Evolutionary conservation across 306 rosid species (phyloP).

Genomic region (Corylus heterophylla): DNA sequence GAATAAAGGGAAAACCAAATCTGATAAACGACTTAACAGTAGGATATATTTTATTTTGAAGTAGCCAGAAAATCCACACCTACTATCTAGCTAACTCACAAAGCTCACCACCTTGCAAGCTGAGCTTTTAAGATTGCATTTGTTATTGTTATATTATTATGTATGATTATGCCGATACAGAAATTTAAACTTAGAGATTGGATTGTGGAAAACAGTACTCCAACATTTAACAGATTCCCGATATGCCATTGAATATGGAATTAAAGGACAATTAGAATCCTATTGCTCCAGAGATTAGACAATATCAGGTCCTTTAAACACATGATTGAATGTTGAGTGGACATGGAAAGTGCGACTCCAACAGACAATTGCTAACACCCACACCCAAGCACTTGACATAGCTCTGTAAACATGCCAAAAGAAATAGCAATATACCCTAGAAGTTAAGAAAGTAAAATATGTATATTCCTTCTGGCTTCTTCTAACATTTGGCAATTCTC

Average conservation of each 20-base stretch:
- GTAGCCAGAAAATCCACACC: background rate
- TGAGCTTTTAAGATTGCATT: background rate
- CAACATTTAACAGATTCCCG: background rate
- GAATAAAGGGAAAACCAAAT: background rate
- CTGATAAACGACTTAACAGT: background rate
- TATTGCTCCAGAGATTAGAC: background rate
- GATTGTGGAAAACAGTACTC: background rate
- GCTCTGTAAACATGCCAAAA: background rate
- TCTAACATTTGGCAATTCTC: background rate
- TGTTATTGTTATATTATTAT: background rate
- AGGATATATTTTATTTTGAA: background rate
- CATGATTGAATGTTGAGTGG: background rate
- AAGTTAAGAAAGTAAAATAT: background rate
- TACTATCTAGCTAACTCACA: background rate
- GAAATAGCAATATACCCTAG: background rate
- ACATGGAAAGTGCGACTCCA: background rate
- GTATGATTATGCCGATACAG: background rate
- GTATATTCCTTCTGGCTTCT: background rate
- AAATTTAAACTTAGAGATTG: background rate
- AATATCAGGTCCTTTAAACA: background rate
- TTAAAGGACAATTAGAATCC: background rate
- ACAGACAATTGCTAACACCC: background rate
- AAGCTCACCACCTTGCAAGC: background rate
- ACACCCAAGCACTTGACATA: background rate
- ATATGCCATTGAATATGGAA: background rate